Conservation (phyloP, 371 early-diverging fungal genomes). For the Mucor irregularis region DNA sequence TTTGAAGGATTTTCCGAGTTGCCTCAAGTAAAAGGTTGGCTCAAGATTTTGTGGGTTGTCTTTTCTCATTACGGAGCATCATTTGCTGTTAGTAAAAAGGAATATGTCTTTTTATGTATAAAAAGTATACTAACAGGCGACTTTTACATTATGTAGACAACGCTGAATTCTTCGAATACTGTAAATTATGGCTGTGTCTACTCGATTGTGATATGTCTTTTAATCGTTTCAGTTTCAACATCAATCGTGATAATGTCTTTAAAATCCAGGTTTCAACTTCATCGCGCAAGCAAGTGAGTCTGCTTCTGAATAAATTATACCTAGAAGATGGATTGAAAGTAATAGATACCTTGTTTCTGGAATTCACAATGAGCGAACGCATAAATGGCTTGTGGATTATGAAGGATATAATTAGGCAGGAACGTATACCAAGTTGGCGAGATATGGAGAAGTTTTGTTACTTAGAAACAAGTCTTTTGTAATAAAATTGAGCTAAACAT, state of each 20-base stretch:
- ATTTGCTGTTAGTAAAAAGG: conserved; percentile 39
- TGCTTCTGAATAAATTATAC: too few relatives aligned
- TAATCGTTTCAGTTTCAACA: conserved; percentile 41
- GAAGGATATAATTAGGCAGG: too few relatives aligned
- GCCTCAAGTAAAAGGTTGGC: conserved; percentile 24
- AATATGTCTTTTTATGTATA: background rate
- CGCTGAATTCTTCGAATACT: conserved; percentile 46
- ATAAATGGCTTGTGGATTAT: too few relatives aligned
- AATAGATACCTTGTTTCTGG: too few relatives aligned
- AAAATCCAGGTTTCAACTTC: conserved; percentile 27
- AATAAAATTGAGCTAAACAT: too few relatives aligned
- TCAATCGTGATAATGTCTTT: conserved; percentile 30
- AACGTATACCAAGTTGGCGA: too few relatives aligned
- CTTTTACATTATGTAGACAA: conserved; percentile 30
- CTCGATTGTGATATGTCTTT: conserved; percentile 44
- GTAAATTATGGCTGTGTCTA: conserved; percentile 54
- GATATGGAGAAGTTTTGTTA: too few relatives aligned
- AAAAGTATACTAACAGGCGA: too few relatives aligned
- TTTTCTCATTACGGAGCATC: conserved; percentile 65
- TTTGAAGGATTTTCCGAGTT: conserved; percentile 63
- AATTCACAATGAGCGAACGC: too few relatives aligned
- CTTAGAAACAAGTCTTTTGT: too few relatives aligned
- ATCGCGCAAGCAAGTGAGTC: too few relatives aligned
- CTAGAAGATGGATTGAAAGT: too few relatives aligned
- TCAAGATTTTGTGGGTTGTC: conserved; percentile 50